phyloP scores from a whole-genome alignment of 2,329 filamentous ascomycete genomes.

The Chaetomium sp. region DNA sequence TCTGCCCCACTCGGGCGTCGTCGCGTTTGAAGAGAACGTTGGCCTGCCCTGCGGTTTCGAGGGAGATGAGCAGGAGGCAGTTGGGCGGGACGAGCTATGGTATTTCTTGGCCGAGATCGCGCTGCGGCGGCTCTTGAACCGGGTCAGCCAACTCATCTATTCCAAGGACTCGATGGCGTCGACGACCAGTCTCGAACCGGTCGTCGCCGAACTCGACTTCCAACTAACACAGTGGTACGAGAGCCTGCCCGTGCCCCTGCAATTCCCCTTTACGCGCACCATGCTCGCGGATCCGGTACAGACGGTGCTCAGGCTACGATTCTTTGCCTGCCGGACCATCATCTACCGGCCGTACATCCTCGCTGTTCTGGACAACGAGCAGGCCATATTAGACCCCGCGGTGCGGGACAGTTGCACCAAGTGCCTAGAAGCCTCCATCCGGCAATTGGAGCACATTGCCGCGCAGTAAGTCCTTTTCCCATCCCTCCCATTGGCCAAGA shows the following conservation, averaged over 20 bases:
- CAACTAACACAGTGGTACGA: constrained; percentile 87
- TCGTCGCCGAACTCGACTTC: constrained; percentile 79
- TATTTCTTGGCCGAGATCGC: constrained; percentile 86
- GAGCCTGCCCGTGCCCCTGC: constrained; percentile 70
- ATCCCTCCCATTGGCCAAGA: constrained; percentile 25
- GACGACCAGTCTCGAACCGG: constrained; percentile 72
- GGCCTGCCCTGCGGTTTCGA: constrained; percentile 78
- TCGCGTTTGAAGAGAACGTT: constrained; percentile 79
- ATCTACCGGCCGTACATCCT: constrained; percentile 84
- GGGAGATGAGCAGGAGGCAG: constrained; percentile 64
- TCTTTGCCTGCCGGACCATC: constrained; percentile 83
- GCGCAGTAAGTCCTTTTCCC: constrained; percentile 63
- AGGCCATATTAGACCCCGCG: constrained; percentile 67
- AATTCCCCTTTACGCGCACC: constrained; percentile 72
- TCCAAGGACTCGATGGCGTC: constrained; percentile 72
- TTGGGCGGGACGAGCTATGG: constrained; percentile 77
- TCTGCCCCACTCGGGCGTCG: constrained; percentile 79
- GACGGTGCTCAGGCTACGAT: constrained; percentile 75
- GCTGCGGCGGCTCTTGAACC: constrained; percentile 72
- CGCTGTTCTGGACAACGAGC: constrained; percentile 77
- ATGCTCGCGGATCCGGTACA: constrained; percentile 73
- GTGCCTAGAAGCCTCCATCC: constrained; percentile 77
- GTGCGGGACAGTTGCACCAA: constrained; percentile 79
- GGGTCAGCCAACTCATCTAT: constrained; percentile 78
- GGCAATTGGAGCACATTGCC: constrained; percentile 76